These are phyloP conservation scores for Trichosporon inkin DNA, from an alignment of 1,284 basidiomycete species.

Conservation along the genomic window DNA sequence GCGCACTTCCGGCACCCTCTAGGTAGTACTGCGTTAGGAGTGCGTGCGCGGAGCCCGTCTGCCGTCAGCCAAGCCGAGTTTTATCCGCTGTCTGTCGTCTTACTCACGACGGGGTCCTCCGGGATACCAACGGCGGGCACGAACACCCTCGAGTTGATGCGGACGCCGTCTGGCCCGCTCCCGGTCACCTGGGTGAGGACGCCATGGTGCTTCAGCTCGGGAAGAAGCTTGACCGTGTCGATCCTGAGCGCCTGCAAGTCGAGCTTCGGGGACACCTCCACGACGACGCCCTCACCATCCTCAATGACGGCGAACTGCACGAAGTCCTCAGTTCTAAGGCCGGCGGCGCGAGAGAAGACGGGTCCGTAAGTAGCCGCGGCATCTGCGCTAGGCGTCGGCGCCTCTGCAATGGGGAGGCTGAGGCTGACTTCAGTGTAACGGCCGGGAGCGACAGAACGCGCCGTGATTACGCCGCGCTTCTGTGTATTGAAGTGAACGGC, in stretches of 20 bases:
- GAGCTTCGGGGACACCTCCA: constrained; percentile 8
- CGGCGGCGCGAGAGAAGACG: constrained; percentile 2
- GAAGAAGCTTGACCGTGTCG: constrained; percentile 2
- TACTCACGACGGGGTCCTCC: constrained; percentile 43
- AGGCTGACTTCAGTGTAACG: constrained; percentile 4
- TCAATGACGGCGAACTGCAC: constrained; percentile 11
- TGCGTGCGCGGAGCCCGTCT: constrained; percentile 41
- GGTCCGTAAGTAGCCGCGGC: not conserved
- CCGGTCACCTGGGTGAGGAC: constrained; percentile 14
- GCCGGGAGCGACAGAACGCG: constrained; percentile 6
- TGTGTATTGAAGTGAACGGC: constrained; percentile 24
- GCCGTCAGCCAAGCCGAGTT: not conserved
- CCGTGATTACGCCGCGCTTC: constrained; percentile 26
- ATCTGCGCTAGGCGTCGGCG: not conserved
- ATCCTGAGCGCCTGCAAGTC: constrained; percentile 9
- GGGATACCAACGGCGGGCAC: constrained; percentile 28
- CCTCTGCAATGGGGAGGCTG: not conserved
- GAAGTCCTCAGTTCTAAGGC: constrained; percentile 4
- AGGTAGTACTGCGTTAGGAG: constrained; percentile 39
- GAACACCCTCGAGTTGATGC: constrained; percentile 32
- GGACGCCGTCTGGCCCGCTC: not conserved
- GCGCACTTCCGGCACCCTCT: constrained; percentile 4
- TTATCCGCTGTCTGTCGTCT: not conserved
- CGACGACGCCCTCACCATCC: constrained; percentile 10
- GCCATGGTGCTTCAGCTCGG: constrained; percentile 7